Percentiles rank a stretch among this genome's conserved stretches.
Evolutionary conservation across 805 yeast genomes (phyloP).

Genomic region (Wickerhamiella lipophila): DNA sequence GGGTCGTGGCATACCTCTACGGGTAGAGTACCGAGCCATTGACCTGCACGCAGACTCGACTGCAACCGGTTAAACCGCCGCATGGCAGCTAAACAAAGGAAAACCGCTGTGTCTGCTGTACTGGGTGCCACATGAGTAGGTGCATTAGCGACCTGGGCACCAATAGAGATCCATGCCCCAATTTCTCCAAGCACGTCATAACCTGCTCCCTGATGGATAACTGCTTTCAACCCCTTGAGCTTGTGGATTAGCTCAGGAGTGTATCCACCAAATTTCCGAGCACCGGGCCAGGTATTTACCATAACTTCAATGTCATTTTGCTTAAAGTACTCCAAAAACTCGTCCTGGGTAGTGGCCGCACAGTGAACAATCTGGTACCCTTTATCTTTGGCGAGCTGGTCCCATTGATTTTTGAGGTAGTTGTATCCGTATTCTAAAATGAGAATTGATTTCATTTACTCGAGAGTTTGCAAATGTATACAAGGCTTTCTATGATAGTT

Average conservation of each 20-base stretch:
- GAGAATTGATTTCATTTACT: neutral
- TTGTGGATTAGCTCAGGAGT: constrained; percentile 17
- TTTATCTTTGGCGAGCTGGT: constrained; percentile 10
- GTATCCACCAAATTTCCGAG: constrained; percentile 19
- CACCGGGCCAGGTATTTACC: constrained; percentile 19
- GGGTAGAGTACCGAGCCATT: constrained; percentile 34
- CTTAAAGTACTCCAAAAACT: constrained; percentile 14
- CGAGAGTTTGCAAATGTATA: too few relatives aligned
- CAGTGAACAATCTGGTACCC: constrained; percentile 13
- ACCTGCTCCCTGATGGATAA: constrained; percentile 47
- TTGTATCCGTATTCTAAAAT: neutral
- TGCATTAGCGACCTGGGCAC: constrained; percentile 40
- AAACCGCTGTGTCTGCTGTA: constrained; percentile 45
- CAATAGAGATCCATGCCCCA: constrained; percentile 30
- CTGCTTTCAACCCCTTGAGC: constrained; percentile 29
- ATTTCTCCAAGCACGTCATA: constrained; percentile 41
- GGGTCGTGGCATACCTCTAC: constrained; percentile 37
- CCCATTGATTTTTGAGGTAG: constrained; percentile 6
- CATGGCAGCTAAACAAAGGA: constrained; percentile 38
- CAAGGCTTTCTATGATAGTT: too few relatives aligned
- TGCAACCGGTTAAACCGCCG: constrained; percentile 36
- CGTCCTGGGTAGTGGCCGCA: constrained; percentile 16
- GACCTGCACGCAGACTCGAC: constrained; percentile 32
- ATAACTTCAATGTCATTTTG: constrained; percentile 17
- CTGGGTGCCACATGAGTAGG: constrained; percentile 42